Base-by-base conservation (phyloP, 495 filamentous ascomycete genomes). In the Podospora didyma region DNA sequence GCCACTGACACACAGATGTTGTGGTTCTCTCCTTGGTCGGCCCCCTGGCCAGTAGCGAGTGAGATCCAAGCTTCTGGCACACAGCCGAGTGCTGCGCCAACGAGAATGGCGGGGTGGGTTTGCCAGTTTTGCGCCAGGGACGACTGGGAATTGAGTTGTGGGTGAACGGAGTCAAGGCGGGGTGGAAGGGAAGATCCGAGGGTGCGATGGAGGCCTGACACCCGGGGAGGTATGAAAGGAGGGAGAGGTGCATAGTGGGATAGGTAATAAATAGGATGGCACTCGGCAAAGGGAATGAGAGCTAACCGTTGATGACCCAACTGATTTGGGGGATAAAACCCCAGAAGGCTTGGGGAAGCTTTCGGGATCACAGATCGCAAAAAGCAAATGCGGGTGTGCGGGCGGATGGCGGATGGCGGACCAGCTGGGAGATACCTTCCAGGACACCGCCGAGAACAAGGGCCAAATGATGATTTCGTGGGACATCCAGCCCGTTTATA, bases 401-500 rank as follows among this genome's bases (percentile, higher is more conserved):
- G 39, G 39, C 12, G 39, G 39, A 42, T 16, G 39, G 54, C 31
- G 24, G 9, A n/a, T n/a, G n/a, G n/a, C n/a, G 39, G 44, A 24
- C 21, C 20, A 37, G 53, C 20, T 46, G 49, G 35, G 22, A 41
- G 35, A 10, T 22, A 2, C 28, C 17, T 49, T 47, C 23, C 34
- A 31, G 26, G 26, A 31, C 35, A 39, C 39, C 54, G 46, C 57
- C 54, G 49, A 53, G 41, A 58, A 24, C 42, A 58, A 59, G 35
- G 49, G 44, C 45, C 37, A 45, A 46, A 49, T 24, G 49, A 44
- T 37, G 53, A 31, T 41, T 45, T 47, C 46, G 56, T 53, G 51
- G 62, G 62, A 61, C 46, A 35, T 22, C n/a, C 59, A 54, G 35
- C 26, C 57, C 53, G 57, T 63, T 66, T 66, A 66, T 66, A 63